Evolutionary conservation across 2,329 filamentous ascomycete genomes (phyloP), one percentile per base, ranked within the genome.

Genomic region (Cephalotrichum gorgonifer): DNA sequence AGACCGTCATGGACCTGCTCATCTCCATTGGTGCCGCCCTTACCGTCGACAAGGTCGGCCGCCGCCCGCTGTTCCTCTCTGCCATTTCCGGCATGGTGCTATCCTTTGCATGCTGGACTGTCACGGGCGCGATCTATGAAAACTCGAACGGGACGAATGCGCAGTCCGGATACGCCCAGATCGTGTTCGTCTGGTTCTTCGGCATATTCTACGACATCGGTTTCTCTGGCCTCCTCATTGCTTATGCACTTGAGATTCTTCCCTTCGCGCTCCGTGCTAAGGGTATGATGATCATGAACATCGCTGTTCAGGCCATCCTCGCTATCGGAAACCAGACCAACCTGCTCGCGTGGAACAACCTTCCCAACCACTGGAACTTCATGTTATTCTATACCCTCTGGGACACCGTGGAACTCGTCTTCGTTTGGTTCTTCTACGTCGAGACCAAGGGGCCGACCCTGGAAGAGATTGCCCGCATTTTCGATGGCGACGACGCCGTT

Each of bases 391-490:
- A 83, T 64, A 78, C 78, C 23, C 61, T 79, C 49, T 83, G 79
- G 79, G 75, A 83, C 58, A 67, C 74, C 43, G 62, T 73, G 57
- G 77, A 83, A 62, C 65, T 83, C 43, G 53, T 76, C 43, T 81
- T 83, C 55, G 78, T 84, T 35, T 82, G 74, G 64, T 79, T 80
- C 68, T 75, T 83, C 62, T 83, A 81, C 61, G 74, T 83, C 51
- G 83, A 88, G 67, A 87, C 83, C 20, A 80, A 78, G 57, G 82
- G 83, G 2, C 79, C 81, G 1, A 86, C 82, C 2, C 77, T 87
- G 1, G 83, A 86, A 60, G 81, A 85, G 60, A 74, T 85, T 52
- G 78, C 82, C 43, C 76, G 77, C 57, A 83, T 86, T 60, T 86
- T 87, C 57, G 83, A 86, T 55, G 83, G 81, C 38, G 75, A 80